Evolutionary conservation across 768 basidiomycete species (phyloP), one percentile per base, ranked within the genome.

Genomic region (Boletus rubropictus): DNA sequence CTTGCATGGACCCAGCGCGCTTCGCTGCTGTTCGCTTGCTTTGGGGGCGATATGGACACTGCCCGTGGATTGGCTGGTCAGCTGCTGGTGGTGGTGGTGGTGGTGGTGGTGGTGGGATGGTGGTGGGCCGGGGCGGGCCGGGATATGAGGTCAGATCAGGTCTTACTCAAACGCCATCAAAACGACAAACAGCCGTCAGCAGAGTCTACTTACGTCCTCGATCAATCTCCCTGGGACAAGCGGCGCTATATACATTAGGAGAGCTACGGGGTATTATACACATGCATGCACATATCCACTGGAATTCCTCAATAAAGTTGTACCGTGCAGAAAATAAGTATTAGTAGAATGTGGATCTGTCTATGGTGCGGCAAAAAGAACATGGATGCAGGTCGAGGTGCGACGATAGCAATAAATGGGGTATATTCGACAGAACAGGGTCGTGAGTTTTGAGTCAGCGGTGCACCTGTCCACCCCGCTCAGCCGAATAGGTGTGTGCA

Each of bases 401-500:
- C 62, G 39, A 50, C 47, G 55, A 67, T 52, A 61, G 57, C 59
- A 66, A 66, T 64, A 67, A 62, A 68, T 46, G 52, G 65, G 64
- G 66, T 66, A 68, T 66, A 64, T 24, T 64, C 64, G 66, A 62
- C 61, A 66, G 35, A 43, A 39, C 32, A 31, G n/a, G n/a, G n/a
- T n/a, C 14, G 1, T 7, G 21, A 5, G 29, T 29, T 66, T 70
- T 74, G 5, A 12, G 14, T 32, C 6, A 83, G 56, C 80, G 77
- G 61, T 81, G 81, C 31, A 82, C 66, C 51, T 77, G 78, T 7
- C 74, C 62, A 21, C 83, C 62, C 28, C 83, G 78, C 62, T 84
- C 82, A 31, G 82, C 78, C 39, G 82, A 81, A 48, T 84, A 84
- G 0, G 48, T 50, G 42, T 63, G 60, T 5, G 71, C 60, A 53